phyloP scores from a whole-genome alignment of 2,329 filamentous ascomycete genomes.

The Colletotrichum sp. region DNA sequence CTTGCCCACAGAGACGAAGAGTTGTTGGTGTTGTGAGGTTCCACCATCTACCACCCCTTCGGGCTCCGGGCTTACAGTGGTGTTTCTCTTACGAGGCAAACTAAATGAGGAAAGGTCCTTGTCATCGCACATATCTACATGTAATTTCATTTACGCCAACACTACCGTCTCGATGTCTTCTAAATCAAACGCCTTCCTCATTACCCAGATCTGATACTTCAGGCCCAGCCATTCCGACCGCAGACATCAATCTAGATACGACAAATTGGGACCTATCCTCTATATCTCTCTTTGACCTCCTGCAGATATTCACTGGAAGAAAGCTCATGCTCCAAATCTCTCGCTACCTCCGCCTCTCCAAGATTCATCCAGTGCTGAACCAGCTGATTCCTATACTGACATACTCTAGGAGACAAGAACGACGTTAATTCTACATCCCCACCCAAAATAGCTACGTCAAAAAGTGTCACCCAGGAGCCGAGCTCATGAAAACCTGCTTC shows the following conservation, averaged over 20 bases:
- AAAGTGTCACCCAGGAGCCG: not conserved
- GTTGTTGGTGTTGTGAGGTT: too few species aligned
- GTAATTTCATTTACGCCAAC: not conserved
- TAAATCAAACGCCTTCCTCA: not conserved
- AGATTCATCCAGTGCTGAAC: not conserved
- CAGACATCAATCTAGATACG: not conserved
- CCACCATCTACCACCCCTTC: too few species aligned
- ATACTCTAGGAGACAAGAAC: not conserved
- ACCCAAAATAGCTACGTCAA: not conserved
- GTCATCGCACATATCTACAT: not conserved
- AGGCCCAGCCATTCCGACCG: not conserved
- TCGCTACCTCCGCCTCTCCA: not conserved
- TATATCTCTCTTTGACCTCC: not conserved
- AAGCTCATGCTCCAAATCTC: not conserved
- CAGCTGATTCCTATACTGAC: not conserved
- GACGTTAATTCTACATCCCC: not conserved
- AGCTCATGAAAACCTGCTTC: not conserved
- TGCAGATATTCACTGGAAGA: not conserved
- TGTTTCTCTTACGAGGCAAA: not conserved
- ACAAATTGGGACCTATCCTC: not conserved
- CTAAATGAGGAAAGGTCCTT: accelerated
- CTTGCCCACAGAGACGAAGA: not conserved
- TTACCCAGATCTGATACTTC: not conserved
- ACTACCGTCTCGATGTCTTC: not conserved
- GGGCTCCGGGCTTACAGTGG: accelerated